Evolutionary conservation across 805 yeast species (phyloP), one percentile per base, ranked within the genome.

Genomic region (Brettanomyces bruxellensis): DNA sequence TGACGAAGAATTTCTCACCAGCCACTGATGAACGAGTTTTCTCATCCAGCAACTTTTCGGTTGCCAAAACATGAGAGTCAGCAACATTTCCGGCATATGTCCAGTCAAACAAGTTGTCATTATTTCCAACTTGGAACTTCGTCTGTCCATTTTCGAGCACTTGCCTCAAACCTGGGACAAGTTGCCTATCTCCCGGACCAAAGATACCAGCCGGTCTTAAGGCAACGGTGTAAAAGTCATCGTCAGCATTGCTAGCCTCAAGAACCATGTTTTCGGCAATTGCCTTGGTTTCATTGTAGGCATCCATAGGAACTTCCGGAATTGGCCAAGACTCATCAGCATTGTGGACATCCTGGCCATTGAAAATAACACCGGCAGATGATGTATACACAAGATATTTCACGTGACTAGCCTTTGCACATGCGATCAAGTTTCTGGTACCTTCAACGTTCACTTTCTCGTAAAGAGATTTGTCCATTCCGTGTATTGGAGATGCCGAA

Each of bases 11-110:
- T 2, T 83, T 76, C 62, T 91, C 87, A 45, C 99, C 99, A 4
- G 87, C 83, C 24, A 91, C 80, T 25, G 58, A 51, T 1, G 56
- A 47, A 8, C 74, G 68, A 13, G 68, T 54, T 5, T 54, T 54
- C 5, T 75, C 68, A 47, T 77, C 70, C 43, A 87, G 64, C 18
- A 90, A 63, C 62, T 81, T 81, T 57, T 84, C 69, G 5, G 96
- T 95, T 1, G 98, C 99, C 44, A 93, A 69, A 8, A 91, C 91
- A 62, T 93, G 99, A 8, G 97, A 83, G 65, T 89, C 95, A 0
- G 99, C 98, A 37, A 95, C 98, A 65, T 93, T 93, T 11, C 97
- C 98, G n/a, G 84, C 98, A 60, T 89, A 93, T 0, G 98, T 88
- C 86, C 96, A 90, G 63, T 93, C 99, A 58, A 91, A 93, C 47